phyloP scores from a whole-genome alignment of 2,329 filamentous ascomycete species.

The Xylariaceae sp. region DNA sequence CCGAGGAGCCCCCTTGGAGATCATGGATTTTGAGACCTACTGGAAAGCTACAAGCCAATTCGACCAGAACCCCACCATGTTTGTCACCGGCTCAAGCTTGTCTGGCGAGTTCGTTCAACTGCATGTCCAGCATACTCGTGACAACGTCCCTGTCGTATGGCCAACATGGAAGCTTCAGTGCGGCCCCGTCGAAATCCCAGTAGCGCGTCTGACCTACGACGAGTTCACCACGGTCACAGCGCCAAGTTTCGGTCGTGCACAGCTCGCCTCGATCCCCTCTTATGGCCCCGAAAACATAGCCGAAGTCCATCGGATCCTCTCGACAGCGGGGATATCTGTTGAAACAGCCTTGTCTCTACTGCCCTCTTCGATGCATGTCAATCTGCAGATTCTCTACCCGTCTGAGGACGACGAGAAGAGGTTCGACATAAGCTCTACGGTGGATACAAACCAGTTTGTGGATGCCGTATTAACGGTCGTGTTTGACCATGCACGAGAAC shows the following conservation, averaged over 20 bases:
- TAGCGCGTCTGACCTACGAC: conserved; percentile 71
- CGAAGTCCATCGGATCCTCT: conserved; percentile 67
- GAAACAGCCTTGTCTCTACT: conserved; percentile 71
- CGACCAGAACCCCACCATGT: conserved; percentile 76
- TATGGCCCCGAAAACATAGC: conserved; percentile 55
- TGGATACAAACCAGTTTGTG: conserved; percentile 81
- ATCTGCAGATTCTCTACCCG: conserved; percentile 89
- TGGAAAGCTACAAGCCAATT: conserved; percentile 98
- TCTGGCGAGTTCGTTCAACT: conserved; percentile 93
- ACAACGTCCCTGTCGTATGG: conserved; percentile 82
- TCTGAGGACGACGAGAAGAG: conserved; percentile 66
- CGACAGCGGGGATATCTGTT: conserved; percentile 73
- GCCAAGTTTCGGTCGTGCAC: conserved; percentile 39
- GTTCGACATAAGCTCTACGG: conserved; percentile 66
- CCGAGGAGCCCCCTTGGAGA: conserved; percentile 84
- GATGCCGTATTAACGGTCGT: conserved; percentile 80
- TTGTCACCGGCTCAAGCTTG: conserved; percentile 91
- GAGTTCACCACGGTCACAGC: conserved; percentile 61
- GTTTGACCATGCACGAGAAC: conserved; percentile 80
- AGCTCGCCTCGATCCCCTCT: conserved; percentile 41
- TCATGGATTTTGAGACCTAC: conserved; percentile 97
- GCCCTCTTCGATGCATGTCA: conserved; percentile 76
- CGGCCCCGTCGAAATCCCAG: conserved; percentile 72
- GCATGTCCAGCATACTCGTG: conserved; percentile 86
- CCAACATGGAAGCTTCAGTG: conserved; percentile 77